Conservation (phyloP, 176 grass and related monocot genomes). For the Phragmites australis region DNA sequence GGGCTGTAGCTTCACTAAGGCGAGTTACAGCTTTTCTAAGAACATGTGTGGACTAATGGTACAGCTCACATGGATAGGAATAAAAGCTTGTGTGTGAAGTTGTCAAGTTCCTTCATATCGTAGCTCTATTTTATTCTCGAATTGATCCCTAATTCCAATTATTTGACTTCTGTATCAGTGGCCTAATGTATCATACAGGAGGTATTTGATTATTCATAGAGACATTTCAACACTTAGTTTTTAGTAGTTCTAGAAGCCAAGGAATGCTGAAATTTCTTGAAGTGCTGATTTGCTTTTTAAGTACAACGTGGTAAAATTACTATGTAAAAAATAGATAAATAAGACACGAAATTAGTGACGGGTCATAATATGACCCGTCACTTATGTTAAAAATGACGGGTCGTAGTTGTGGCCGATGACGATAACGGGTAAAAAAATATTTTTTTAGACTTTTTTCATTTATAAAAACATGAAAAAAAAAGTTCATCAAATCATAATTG, state of each 20-base stretch:
- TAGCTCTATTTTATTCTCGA: too few relatives aligned
- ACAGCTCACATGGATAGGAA: conserved; percentile 21
- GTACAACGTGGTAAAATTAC: not conserved
- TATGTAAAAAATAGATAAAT: too few relatives aligned
- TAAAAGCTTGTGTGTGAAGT: not conserved
- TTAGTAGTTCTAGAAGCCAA: not conserved
- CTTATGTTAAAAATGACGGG: too few relatives aligned
- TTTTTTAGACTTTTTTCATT: too few relatives aligned
- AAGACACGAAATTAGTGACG: too few relatives aligned
- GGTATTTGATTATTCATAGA: not conserved
- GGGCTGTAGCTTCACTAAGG: conserved; percentile 14
- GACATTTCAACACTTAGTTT: not conserved
- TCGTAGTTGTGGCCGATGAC: too few relatives aligned
- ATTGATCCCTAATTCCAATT: too few relatives aligned
- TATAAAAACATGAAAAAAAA: too few relatives aligned
- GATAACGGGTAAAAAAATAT: too few relatives aligned
- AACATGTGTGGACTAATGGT: not conserved
- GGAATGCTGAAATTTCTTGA: too few relatives aligned
- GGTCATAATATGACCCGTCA: too few relatives aligned
- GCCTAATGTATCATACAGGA: not conserved
- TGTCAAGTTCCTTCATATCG: not conserved
- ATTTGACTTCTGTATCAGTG: not conserved
- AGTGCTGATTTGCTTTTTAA: not conserved
- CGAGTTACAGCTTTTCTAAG: conserved; percentile 8
- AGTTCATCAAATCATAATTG: too few relatives aligned